Conservation (phyloP, 2,329 filamentous ascomycete species). For the Grosmannia clavigera region DNA sequence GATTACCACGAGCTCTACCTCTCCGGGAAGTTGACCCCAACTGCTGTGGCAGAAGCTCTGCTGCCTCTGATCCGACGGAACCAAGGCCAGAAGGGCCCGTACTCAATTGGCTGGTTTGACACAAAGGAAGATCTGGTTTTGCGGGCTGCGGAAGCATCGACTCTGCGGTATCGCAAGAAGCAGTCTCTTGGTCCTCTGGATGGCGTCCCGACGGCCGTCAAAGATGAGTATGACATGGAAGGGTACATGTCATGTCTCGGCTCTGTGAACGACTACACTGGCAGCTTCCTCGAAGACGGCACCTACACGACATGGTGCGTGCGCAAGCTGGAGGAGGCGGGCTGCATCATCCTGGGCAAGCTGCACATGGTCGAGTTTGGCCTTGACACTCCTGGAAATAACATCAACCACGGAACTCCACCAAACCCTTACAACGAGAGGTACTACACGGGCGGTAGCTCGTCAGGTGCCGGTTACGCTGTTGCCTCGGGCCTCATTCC, state of each 20-base stretch:
- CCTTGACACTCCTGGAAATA: constrained; percentile 64
- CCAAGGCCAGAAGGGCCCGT: constrained; percentile 19
- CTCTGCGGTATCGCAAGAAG: constrained; percentile 35
- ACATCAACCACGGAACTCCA: constrained; percentile 60
- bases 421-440: constrained; percentile 58
- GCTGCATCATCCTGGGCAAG: constrained; percentile 60
- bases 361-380: constrained; percentile 68
- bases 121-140: constrained; percentile 27
- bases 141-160: constrained; percentile 30
- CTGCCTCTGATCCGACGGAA: constrained; percentile 29
- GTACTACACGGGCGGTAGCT: constrained; percentile 70
- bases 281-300: constrained; percentile 24
- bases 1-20: constrained; percentile 33
- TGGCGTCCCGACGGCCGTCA: constrained; percentile 61
- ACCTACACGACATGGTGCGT: constrained; percentile 56
- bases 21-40: constrained; percentile 31
- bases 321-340: constrained; percentile 55
- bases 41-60: constrained; percentile 31
- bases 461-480: constrained; percentile 60
- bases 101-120: constrained; percentile 33
- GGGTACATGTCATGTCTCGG: constrained; percentile 59
- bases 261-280: constrained; percentile 46
- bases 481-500: constrained; percentile 60
- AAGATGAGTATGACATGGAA: constrained; percentile 66
- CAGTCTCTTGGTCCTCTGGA: constrained; percentile 52